phyloP scores from a whole-genome alignment of 2,329 filamentous ascomycete genomes.

The Fusarium verticillioides region DNA sequence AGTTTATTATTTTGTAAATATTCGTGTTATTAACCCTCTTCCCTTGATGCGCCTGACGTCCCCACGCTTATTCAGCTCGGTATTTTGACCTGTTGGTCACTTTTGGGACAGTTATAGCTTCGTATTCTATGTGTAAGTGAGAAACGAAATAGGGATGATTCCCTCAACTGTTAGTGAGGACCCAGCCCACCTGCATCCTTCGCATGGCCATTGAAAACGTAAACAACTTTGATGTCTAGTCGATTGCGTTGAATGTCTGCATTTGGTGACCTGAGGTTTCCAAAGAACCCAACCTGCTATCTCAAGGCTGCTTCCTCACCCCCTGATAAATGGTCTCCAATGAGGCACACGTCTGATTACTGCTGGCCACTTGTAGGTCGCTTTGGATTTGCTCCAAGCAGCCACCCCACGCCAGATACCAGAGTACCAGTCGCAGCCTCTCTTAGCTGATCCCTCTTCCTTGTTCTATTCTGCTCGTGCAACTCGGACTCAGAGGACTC shows the following conservation, averaged over 20 bases:
- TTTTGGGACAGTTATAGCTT: background rate
- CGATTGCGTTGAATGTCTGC: background rate
- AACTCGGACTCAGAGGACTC: conserved; percentile 40
- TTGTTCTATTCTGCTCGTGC: conserved; percentile 55
- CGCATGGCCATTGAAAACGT: background rate
- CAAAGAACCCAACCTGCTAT: background rate
- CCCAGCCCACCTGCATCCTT: background rate
- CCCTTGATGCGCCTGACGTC: background rate
- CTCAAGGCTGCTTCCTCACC: background rate
- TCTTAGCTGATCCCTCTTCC: conserved; percentile 78
- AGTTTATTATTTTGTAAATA: background rate
- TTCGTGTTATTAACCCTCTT: background rate
- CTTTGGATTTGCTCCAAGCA: conserved; percentile 66
- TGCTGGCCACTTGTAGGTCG: conserved; percentile 30
- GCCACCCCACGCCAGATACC: conserved; percentile 74
- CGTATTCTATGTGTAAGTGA: background rate
- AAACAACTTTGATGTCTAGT: background rate
- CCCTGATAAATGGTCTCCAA: background rate
- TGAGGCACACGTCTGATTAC: background rate
- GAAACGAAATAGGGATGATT: background rate
- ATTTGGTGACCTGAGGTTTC: background rate
- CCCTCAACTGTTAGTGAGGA: background rate
- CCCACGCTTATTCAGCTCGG: background rate
- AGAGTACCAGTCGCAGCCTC: conserved; percentile 75
- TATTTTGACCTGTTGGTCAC: background rate